A percentile compares a stretch with the other conserved stretches of the same genome.
Evolutionary conservation across 1,284 basidiomycete genomes (phyloP).

Genomic region (Hymenochaete sp.): DNA sequence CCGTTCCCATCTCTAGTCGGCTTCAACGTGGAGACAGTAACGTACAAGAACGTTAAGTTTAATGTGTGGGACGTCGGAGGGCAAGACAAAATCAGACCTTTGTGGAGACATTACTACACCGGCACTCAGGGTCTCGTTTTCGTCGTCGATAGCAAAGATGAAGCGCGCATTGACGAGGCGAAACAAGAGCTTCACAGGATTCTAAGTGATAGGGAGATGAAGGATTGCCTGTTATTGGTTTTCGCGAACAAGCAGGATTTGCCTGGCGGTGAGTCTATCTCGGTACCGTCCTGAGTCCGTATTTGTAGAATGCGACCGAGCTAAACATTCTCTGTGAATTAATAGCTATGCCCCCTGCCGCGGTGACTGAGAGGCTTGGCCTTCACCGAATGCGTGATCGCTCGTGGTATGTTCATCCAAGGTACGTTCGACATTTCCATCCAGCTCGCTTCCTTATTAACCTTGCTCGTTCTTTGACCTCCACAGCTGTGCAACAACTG

Average conservation of each 20-base stretch:
- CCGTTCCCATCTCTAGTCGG: conserved; percentile 50
- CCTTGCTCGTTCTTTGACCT: neutral
- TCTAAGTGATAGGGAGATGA: conserved; percentile 96
- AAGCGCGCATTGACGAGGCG: conserved; percentile 94
- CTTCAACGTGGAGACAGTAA: conserved; percentile 99
- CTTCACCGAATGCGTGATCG: conserved; percentile 94
- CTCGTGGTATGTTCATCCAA: conserved; percentile 98
- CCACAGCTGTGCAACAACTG: conserved; percentile 85
- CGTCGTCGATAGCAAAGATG: conserved; percentile 84
- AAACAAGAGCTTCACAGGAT: conserved; percentile 95
- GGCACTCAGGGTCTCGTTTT: conserved; percentile 99
- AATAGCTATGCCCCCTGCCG: conserved; percentile 94
- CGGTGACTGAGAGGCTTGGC: conserved; percentile 96
- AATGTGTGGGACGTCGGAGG: conserved; percentile 99
- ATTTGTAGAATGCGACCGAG: neutral
- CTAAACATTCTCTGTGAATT: neutral
- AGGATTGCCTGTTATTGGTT: conserved; percentile 91
- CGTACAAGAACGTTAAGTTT: conserved; percentile 99
- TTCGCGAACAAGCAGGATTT: conserved; percentile 99
- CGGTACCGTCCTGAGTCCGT: conserved; percentile 9
- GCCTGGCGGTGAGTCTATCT: conserved; percentile 67
- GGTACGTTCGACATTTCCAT: conserved; percentile 48
- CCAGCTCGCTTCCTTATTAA: neutral
- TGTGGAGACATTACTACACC: conserved; percentile 98
- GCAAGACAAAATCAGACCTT: conserved; percentile 95